Conservation (phyloP, 805 yeast species). For the Kazachstania kunashirensis region DNA sequence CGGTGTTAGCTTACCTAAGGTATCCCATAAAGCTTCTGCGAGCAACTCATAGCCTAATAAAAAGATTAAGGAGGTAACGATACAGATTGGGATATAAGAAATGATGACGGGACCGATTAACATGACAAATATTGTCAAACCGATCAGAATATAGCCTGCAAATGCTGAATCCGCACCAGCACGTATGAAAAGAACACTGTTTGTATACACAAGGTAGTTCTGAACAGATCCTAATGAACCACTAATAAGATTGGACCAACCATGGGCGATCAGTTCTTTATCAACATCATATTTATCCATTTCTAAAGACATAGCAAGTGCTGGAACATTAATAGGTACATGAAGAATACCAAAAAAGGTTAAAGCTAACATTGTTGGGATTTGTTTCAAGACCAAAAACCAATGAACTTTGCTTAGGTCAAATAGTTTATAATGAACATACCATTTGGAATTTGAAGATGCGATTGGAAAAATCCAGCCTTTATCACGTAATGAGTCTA, state of each 20-base stretch:
- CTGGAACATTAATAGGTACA: slow-evolving; percentile 97
- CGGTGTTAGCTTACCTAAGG: slow-evolving; percentile 60
- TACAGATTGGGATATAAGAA: slow-evolving; percentile 90
- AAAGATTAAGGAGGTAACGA: slow-evolving; percentile 87
- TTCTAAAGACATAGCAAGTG: slow-evolving; percentile 81
- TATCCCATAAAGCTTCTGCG: slow-evolving; percentile 78
- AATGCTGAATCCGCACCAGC: slow-evolving; percentile 89
- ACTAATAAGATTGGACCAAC: slow-evolving; percentile 76
- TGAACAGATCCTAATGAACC: slow-evolving; percentile 85
- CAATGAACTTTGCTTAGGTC: slow-evolving; percentile 66
- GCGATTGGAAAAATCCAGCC: slow-evolving; percentile 74
- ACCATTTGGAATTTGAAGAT: slow-evolving; percentile 76
- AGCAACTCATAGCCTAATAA: slow-evolving; percentile 83
- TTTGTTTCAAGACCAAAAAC: slow-evolving; percentile 51
- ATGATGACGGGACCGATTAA: slow-evolving; percentile 84
- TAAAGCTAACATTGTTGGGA: slow-evolving; percentile 91
- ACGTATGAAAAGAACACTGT: slow-evolving; percentile 79
- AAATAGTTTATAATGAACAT: slow-evolving; percentile 66
- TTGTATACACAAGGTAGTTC: slow-evolving; percentile 90
- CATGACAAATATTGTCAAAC: slow-evolving; percentile 75
- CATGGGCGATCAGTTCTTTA: slow-evolving; percentile 90
- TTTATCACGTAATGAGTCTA: slow-evolving; percentile 49
- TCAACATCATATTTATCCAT: slow-evolving; percentile 82
- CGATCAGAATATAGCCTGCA: slow-evolving; percentile 83
- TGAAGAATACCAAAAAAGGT: slow-evolving; percentile 93